phyloP scores from a whole-genome alignment of 768 basidiomycete genomes.

The Serpula lacrymans region DNA sequence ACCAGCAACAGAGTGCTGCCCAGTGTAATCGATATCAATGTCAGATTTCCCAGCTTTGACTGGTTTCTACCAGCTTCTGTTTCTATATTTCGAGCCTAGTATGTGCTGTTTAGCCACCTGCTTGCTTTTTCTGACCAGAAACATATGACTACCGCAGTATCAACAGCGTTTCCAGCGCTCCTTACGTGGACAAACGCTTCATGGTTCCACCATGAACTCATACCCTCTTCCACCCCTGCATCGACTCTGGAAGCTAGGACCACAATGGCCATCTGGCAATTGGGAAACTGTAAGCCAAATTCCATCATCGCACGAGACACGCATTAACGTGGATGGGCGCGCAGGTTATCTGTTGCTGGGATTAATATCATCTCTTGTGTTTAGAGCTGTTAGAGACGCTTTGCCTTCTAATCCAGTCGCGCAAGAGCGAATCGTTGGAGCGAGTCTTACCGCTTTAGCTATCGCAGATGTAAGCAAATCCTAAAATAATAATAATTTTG shows the following conservation, averaged over 20 bases:
- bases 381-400: slow-evolving; percentile 62
- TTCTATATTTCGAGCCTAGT: slow-evolving; percentile 68
- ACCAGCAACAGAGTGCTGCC: too few species aligned
- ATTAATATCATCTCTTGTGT: slow-evolving; percentile 63
- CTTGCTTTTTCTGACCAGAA: slow-evolving; percentile 24
- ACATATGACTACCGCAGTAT: slow-evolving; percentile 37
- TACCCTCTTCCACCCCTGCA: slow-evolving; percentile 40
- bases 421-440: slow-evolving; percentile 68
- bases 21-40: too few species aligned
- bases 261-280: slow-evolving; percentile 62
- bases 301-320: neutral
- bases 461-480: slow-evolving; percentile 74
- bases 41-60: slow-evolving; percentile 53
- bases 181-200: slow-evolving; percentile 59
- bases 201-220: slow-evolving; percentile 67
- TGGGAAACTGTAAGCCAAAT: slow-evolving; percentile 67
- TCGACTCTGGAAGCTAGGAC: slow-evolving; percentile 45
- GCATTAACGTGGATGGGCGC: neutral
- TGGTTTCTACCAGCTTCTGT: slow-evolving; percentile 59
- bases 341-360: slow-evolving; percentile 62
- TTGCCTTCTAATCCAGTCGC: slow-evolving; percentile 51
- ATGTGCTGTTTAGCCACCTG: slow-evolving; percentile 9
- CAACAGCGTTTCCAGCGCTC: slow-evolving; percentile 48
- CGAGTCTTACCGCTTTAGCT: slow-evolving; percentile 58
- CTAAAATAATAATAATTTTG: too few species aligned